These are phyloP conservation scores for Arthrobotrys sinensis DNA, from an alignment of 2,329 filamentous ascomycete species.

Conservation along the genomic window DNA sequence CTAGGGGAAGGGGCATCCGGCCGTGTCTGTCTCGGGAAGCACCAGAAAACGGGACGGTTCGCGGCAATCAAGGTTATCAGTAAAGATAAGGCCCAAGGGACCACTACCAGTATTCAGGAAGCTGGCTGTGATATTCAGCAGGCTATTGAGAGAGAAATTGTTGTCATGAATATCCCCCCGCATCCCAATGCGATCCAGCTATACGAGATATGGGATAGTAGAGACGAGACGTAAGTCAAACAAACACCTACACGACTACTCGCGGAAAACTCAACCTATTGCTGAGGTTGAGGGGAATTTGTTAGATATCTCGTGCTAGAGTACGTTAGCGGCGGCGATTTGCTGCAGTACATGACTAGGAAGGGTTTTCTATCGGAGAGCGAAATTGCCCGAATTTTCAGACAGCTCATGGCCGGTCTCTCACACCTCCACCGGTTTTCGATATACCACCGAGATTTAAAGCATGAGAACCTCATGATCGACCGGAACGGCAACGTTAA, in stretches of 20 bases:
- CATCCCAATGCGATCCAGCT: slow-evolving; percentile 95
- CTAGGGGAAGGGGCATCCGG: slow-evolving; percentile 92
- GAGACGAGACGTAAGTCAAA: slow-evolving; percentile 84
- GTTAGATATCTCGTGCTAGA: slow-evolving; percentile 92
- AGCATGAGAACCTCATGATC: slow-evolving; percentile 95
- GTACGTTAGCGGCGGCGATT: slow-evolving; percentile 85
- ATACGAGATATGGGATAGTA: slow-evolving; percentile 98
- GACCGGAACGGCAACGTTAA: slow-evolving; percentile 84
- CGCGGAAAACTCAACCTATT: not conserved
- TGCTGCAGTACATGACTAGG: slow-evolving; percentile 87
- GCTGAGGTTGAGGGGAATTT: not conserved
- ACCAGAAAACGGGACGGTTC: slow-evolving; percentile 81
- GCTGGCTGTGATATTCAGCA: slow-evolving; percentile 35
- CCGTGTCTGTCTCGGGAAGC: slow-evolving; percentile 86
- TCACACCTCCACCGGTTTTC: slow-evolving; percentile 94
- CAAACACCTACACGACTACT: too few species aligned
- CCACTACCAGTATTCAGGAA: slow-evolving; percentile 44
- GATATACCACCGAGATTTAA: slow-evolving; percentile 95
- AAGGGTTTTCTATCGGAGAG: slow-evolving; percentile 82
- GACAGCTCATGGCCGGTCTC: slow-evolving; percentile 92
- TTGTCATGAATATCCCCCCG: slow-evolving; percentile 95
- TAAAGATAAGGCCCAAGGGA: slow-evolving; percentile 71
- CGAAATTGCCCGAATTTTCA: slow-evolving; percentile 86
- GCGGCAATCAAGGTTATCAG: slow-evolving; percentile 97
- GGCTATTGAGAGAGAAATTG: slow-evolving; percentile 91